Evolutionary conservation across 257 asterid genomes (phyloP).

Genomic region (Fraxinus anomala): DNA sequence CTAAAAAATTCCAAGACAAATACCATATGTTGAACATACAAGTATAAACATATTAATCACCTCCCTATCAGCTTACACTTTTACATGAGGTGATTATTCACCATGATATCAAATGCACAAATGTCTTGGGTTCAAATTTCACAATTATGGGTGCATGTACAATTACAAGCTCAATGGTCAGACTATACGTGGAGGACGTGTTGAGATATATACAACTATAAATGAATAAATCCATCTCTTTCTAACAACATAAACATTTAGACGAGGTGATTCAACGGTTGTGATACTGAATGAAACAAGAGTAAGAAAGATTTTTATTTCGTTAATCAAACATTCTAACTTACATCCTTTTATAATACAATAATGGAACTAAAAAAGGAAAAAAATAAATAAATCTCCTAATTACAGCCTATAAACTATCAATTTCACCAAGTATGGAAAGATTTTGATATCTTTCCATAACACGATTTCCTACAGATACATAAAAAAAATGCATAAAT

Average conservation of each 20-base stretch:
- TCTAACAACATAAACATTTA: not conserved
- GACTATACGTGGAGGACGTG: not conserved
- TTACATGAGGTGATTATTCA: not conserved
- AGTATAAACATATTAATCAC: not conserved
- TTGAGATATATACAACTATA: not conserved
- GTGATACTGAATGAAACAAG: not conserved
- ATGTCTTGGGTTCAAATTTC: not conserved
- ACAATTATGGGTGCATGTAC: not conserved
- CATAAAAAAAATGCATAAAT: not conserved
- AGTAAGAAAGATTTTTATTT: too few species aligned
- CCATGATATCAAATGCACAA: not conserved
- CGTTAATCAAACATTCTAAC: too few species aligned
- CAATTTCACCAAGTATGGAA: too few species aligned
- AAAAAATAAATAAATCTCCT: too few species aligned
- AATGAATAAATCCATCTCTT: not conserved
- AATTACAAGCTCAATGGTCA: not conserved
- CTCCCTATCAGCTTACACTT: slow-evolving; percentile 7
- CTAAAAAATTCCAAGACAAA: not conserved
- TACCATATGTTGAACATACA: not conserved
- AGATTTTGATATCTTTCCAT: too few species aligned
- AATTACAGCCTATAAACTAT: too few species aligned
- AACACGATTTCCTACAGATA: too few species aligned
- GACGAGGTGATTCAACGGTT: not conserved
- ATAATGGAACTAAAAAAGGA: too few species aligned
- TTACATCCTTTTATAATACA: too few species aligned